Conservation (phyloP, 2,329 filamentous ascomycete genomes). For the Chrysosporium queenslandicum region DNA sequence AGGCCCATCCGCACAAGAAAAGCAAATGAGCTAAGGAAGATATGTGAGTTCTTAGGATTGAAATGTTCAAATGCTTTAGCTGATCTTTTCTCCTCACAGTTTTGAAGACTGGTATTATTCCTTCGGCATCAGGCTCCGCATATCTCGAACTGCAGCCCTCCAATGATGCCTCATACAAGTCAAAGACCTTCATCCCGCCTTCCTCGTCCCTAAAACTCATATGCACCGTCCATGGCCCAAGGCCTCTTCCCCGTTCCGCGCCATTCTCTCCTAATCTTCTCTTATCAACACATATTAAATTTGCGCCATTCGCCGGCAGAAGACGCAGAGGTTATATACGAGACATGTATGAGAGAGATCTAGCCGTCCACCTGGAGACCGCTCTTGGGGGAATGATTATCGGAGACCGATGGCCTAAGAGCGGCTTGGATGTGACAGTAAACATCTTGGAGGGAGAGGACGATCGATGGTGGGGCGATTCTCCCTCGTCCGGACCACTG, state of each 20-base stretch:
- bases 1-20: slow-evolving; percentile 50
- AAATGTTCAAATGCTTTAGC: slow-evolving; percentile 12
- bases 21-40: slow-evolving; percentile 66
- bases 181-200: slow-evolving; percentile 42
- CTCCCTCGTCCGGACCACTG: slow-evolving; percentile 38
- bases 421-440: slow-evolving; percentile 86
- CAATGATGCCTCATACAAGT: slow-evolving; percentile 36
- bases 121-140: slow-evolving; percentile 85
- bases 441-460: slow-evolving; percentile 92
- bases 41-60: slow-evolving; percentile 44
- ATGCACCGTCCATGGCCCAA: slow-evolving; percentile 86
- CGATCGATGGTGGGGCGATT: slow-evolving; percentile 53
- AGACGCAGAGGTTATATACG: slow-evolving; percentile 75
- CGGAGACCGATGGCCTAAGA: slow-evolving; percentile 96
- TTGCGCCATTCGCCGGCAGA: slow-evolving; percentile 83
- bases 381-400: slow-evolving; percentile 83
- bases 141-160: slow-evolving; percentile 47
- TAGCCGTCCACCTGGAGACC: slow-evolving; percentile 83
- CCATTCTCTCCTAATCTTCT: slow-evolving; percentile 89
- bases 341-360: slow-evolving; percentile 75
- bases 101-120: slow-evolving; percentile 81
- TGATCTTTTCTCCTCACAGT: slow-evolving; percentile 43
- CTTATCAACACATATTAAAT: slow-evolving; percentile 88
- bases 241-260: slow-evolving; percentile 77
- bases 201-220: slow-evolving; percentile 74